Conservation (phyloP, 2,329 filamentous ascomycete genomes). For the Clonostachys rosea region DNA sequence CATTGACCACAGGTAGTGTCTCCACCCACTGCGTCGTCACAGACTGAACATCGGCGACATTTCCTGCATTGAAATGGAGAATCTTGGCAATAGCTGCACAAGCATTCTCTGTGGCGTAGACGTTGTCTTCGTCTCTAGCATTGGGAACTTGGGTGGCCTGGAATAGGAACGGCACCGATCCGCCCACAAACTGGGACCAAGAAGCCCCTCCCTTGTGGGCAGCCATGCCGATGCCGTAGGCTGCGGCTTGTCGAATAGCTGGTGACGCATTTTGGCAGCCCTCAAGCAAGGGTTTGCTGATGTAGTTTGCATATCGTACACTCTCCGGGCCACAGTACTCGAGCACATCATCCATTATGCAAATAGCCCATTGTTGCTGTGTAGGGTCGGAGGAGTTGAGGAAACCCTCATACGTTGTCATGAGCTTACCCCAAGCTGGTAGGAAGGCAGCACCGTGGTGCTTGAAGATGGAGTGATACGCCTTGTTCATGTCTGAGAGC, state of each 20-base stretch:
- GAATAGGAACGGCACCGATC: constrained; percentile 77
- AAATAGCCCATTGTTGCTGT: constrained; percentile 97
- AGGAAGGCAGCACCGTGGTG: constrained; percentile 85
- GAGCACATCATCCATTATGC: constrained; percentile 96
- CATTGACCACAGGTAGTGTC: constrained; percentile 86
- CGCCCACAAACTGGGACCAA: constrained; percentile 85
- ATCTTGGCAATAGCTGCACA: constrained; percentile 97
- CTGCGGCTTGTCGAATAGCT: constrained; percentile 90
- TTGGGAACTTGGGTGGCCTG: constrained; percentile 77
- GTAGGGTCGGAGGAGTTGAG: constrained; percentile 78
- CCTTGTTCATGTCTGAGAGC: constrained; percentile 99
- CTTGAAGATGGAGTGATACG: constrained; percentile 98
- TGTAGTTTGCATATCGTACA: constrained; percentile 80
- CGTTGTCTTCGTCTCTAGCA: constrained; percentile 84
- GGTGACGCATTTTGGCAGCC: constrained; percentile 83
- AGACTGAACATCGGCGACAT: constrained; percentile 71
- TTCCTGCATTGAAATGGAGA: constrained; percentile 78
- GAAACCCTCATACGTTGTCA: constrained; percentile 82
- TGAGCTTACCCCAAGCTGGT: constrained; percentile 79
- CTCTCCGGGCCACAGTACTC: constrained; percentile 93
- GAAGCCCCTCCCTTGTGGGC: constrained; percentile 84
- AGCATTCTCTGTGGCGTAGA: constrained; percentile 96
- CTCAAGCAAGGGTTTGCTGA: constrained; percentile 79
- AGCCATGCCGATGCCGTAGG: constrained; percentile 92
- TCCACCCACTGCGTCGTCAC: constrained; percentile 84